phyloP scores from a whole-genome alignment of 2,329 filamentous ascomycete species.

The Aspergillus sp. region DNA sequence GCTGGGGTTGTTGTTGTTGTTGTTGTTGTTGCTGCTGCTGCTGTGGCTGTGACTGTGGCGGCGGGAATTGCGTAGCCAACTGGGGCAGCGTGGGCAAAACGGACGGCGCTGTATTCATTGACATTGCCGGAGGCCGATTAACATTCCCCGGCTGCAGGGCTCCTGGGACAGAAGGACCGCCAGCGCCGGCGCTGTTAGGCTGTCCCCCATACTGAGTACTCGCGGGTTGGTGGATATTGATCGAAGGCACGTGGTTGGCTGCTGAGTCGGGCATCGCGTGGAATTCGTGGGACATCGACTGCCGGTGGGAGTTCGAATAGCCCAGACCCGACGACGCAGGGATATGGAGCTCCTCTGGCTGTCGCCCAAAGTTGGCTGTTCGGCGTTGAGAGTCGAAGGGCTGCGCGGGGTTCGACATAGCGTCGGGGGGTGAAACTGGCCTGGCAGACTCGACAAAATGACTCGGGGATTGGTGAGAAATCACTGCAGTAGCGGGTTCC shows the following conservation, averaged over 20 bases:
- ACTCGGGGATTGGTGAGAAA: background rate
- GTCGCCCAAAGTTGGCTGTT: slow-evolving; percentile 39
- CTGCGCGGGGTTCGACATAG: slow-evolving; percentile 39
- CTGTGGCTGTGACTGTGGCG: slow-evolving; percentile 31
- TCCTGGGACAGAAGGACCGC: slow-evolving; percentile 45
- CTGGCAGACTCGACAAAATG: slow-evolving; percentile 27
- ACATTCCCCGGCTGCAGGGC: slow-evolving; percentile 50
- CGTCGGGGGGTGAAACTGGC: slow-evolving; percentile 9
- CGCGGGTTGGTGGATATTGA: slow-evolving; percentile 53
- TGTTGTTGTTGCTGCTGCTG: slow-evolving; percentile 33
- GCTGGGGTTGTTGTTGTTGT: slow-evolving; percentile 12
- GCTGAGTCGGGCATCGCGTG: slow-evolving; percentile 44
- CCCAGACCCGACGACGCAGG: slow-evolving; percentile 34
- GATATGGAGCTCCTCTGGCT: slow-evolving; percentile 51
- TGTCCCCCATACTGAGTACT: slow-evolving; percentile 40
- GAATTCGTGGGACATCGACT: slow-evolving; percentile 38
- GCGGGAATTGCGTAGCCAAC: slow-evolving; percentile 36
- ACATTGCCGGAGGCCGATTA: slow-evolving; percentile 45
- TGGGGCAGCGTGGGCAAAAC: slow-evolving; percentile 50
- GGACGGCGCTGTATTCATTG: slow-evolving; percentile 50
- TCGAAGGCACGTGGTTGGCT: slow-evolving; percentile 44
- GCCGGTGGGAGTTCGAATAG: slow-evolving; percentile 32
- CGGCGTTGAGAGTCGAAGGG: slow-evolving; percentile 46
- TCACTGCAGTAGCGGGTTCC: background rate
- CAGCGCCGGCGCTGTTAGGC: slow-evolving; percentile 25